Conservation (phyloP, 1,139 yeast species). For the Candida frijolesensis region DNA sequence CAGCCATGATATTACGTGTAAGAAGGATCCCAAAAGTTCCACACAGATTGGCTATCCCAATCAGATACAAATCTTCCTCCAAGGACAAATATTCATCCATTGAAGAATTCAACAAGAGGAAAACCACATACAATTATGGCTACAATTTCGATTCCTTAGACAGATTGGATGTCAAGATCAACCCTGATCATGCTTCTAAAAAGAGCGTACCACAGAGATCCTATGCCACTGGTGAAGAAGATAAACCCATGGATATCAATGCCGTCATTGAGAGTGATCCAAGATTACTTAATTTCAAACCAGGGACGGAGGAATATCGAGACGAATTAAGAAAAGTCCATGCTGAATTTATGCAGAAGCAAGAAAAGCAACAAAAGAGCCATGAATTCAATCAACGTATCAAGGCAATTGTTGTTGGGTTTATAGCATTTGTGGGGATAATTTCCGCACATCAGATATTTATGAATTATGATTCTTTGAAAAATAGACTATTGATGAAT, state of each 20-base stretch:
- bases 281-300: conserved; percentile 29
- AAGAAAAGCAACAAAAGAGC: conserved; percentile 23
- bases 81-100: conserved; percentile 23
- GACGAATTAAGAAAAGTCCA: conserved; percentile 33
- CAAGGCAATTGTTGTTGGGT: conserved; percentile 38
- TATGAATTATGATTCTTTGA: conserved; percentile 41
- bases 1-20: conserved; percentile 5
- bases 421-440: conserved; percentile 32
- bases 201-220: conserved; percentile 11
- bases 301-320: conserved; percentile 43
- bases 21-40: not conserved
- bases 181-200: conserved; percentile 10
- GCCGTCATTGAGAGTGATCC: conserved; percentile 36
- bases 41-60: not conserved
- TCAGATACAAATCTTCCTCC: conserved; percentile 3
- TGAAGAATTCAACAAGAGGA: conserved; percentile 43
- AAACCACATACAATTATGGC: conserved; percentile 39
- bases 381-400: conserved; percentile 37
- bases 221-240: conserved; percentile 17
- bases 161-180: conserved; percentile 20
- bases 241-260: conserved; percentile 24
- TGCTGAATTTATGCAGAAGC: conserved; percentile 27
- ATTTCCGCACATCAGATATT: conserved; percentile 42
- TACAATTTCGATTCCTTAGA: conserved; percentile 31
- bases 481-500: conserved; percentile 24